Percentiles rank a stretch among this genome's conserved stretches.
These are phyloP conservation scores for Citeromyces nyonsensis DNA, from an alignment of 805 yeast genomes.

Conservation along the genomic window DNA sequence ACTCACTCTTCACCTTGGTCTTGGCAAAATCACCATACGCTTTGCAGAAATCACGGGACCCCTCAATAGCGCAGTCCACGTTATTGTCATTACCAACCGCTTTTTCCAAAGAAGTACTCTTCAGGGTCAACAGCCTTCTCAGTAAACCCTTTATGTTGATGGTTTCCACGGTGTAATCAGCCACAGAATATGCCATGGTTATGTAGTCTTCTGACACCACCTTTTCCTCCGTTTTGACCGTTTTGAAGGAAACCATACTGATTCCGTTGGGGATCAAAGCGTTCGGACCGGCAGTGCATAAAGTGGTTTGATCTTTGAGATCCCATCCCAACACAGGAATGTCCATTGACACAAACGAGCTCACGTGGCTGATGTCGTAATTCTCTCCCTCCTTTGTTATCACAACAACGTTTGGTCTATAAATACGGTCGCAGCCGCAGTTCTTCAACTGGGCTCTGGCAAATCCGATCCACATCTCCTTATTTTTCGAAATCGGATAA, in stretches of 20 bases:
- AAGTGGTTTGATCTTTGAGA: constrained; percentile 11
- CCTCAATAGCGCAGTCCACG: constrained; percentile 15
- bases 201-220: constrained; percentile 10
- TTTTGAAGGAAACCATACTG: too few relatives aligned
- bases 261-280: constrained; percentile 30
- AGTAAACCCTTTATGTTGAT: constrained; percentile 19
- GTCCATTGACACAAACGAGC: constrained; percentile 18
- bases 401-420: constrained; percentile 20
- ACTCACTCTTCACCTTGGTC: too few relatives aligned
- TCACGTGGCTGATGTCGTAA: constrained; percentile 13
- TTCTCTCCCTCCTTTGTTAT: constrained; percentile 6
- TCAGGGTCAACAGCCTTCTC: constrained; percentile 1
- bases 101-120: too few relatives aligned
- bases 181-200: constrained; percentile 18
- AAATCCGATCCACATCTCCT: constrained; percentile 19
- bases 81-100: constrained; percentile 5
- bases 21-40: constrained; percentile 9
- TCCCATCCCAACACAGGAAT: constrained; percentile 13
- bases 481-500: constrained; percentile 5
- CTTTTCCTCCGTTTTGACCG: too few relatives aligned
- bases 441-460: constrained; percentile 20
- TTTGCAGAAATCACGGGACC: constrained; percentile 13
- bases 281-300: constrained; percentile 14
- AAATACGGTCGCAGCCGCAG: constrained; percentile 22
- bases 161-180: constrained; percentile 19